These are phyloP conservation scores for Fusarium secorum DNA, from an alignment of 2,329 filamentous ascomycete genomes.

Conservation along the genomic window DNA sequence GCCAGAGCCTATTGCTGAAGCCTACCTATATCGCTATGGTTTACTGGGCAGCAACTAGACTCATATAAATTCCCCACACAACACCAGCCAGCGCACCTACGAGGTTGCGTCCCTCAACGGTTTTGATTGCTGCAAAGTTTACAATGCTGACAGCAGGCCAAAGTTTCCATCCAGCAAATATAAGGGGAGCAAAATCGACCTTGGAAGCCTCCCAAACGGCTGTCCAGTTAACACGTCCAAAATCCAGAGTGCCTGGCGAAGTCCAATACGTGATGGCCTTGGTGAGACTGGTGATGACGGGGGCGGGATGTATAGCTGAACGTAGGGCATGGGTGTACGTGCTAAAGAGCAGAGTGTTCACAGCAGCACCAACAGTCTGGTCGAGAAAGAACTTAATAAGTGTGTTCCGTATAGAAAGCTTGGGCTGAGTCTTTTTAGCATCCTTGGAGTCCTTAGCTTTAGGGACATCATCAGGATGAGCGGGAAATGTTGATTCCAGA, in stretches of 20 bases:
- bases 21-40: background rate
- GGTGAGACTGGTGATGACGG: slow-evolving; percentile 49
- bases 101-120: slow-evolving; percentile 74
- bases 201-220: slow-evolving; percentile 54
- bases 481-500: slow-evolving; percentile 78
- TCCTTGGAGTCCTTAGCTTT: slow-evolving; percentile 46
- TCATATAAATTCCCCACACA: slow-evolving; percentile 78
- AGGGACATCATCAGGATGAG: slow-evolving; percentile 57
- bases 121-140: slow-evolving; percentile 73
- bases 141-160: slow-evolving; percentile 75
- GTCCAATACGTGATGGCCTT: slow-evolving; percentile 48
- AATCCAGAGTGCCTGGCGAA: slow-evolving; percentile 53
- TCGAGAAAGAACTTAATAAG: slow-evolving; percentile 72
- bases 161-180: slow-evolving; percentile 72
- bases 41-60: slow-evolving; percentile 60
- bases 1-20: background rate
- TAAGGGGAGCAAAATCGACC: slow-evolving; percentile 69
- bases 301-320: slow-evolving; percentile 55
- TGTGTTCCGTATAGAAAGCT: slow-evolving; percentile 70
- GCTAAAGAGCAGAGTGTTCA: slow-evolving; percentile 73
- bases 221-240: slow-evolving; percentile 54
- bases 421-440: slow-evolving; percentile 44
- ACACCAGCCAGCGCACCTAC: slow-evolving; percentile 77
- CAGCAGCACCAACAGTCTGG: slow-evolving; percentile 69
- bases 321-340: slow-evolving; percentile 66